These are phyloP conservation scores for Corrigiola litoralis DNA, from an alignment of 179 eudicot species.

Conservation along the genomic window DNA sequence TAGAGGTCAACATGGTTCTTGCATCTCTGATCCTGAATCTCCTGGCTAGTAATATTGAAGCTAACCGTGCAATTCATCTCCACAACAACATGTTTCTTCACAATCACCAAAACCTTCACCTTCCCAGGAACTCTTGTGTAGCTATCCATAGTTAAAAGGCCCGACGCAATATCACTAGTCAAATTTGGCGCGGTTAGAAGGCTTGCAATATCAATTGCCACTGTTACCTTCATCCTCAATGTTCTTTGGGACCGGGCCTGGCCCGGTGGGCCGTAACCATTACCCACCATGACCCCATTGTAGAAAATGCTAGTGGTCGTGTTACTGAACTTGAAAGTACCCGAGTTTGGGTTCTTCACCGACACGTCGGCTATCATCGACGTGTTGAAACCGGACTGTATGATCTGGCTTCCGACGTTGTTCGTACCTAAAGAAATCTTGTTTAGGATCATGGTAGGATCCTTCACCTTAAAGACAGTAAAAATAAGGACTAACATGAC, in stretches of 20 bases:
- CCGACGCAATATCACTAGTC: conserved; percentile 16
- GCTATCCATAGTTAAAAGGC: conserved; percentile 17
- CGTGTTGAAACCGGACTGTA: conserved; percentile 16
- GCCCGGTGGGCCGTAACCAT: conserved; percentile 14
- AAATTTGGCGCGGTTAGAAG: neutral
- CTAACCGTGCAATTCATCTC: conserved; percentile 26
- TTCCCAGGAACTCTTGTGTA: conserved; percentile 20
- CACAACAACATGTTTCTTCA: conserved; percentile 20
- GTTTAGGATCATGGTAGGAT: conserved; percentile 12
- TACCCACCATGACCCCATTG: conserved; percentile 23
- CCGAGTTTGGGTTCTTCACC: conserved; percentile 23
- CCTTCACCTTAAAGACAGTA: conserved; percentile 13
- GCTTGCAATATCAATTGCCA: neutral
- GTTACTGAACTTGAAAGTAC: conserved; percentile 10
- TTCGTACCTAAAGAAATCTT: conserved; percentile 1
- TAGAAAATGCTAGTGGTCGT: conserved; percentile 14
- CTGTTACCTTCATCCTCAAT: neutral
- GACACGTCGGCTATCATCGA: conserved; percentile 12
- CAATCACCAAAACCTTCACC: conserved; percentile 20
- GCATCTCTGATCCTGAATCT: conserved; percentile 18
- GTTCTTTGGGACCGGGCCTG: conserved; percentile 18
- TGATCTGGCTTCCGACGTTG: neutral
- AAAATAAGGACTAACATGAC: neutral
- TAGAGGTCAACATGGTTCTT: conserved; percentile 6
- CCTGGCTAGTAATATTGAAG: conserved; percentile 18